Percentiles rank a stretch among this genome's conserved stretches.
These are phyloP conservation scores for Talaromyces sp. DNA, from an alignment of 2,329 filamentous ascomycete species.

Conservation along the genomic window DNA sequence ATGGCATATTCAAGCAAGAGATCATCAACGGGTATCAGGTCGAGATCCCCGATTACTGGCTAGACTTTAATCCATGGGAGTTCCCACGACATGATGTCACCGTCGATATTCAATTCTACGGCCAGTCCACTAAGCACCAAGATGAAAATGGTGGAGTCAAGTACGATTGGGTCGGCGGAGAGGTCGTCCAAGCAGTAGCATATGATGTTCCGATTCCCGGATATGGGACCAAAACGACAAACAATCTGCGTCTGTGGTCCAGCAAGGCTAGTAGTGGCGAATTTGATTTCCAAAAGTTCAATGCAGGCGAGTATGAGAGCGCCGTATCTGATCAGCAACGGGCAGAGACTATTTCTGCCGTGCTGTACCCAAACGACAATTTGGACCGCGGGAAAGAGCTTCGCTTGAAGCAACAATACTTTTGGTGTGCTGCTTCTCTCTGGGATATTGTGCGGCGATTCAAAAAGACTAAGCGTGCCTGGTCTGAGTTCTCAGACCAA, in stretches of 20 bases:
- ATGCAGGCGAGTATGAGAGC: slow-evolving; percentile 94
- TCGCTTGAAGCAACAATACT: slow-evolving; percentile 97
- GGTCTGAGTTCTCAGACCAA: slow-evolving; percentile 89
- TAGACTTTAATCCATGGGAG: slow-evolving; percentile 99
- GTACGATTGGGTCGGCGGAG: slow-evolving; percentile 83
- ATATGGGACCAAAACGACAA: slow-evolving; percentile 82
- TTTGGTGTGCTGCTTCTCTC: slow-evolving; percentile 96
- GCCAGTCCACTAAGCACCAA: slow-evolving; percentile 67
- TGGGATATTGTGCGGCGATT: slow-evolving; percentile 95
- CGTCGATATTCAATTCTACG: slow-evolving; percentile 96
- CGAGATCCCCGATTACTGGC: slow-evolving; percentile 97
- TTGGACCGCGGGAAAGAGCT: slow-evolving; percentile 95
- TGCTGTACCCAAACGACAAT: slow-evolving; percentile 96
- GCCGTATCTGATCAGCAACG: slow-evolving; percentile 97
- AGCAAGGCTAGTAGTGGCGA: slow-evolving; percentile 96
- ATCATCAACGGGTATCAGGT: slow-evolving; percentile 98
- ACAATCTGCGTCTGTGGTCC: slow-evolving; percentile 95
- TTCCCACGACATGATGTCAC: slow-evolving; percentile 93
- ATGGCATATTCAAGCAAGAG: slow-evolving; percentile 99
- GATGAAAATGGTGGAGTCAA: slow-evolving; percentile 72
- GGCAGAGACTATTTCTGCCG: slow-evolving; percentile 97
- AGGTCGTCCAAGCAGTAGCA: slow-evolving; percentile 85
- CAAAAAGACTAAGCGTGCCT: slow-evolving; percentile 91
- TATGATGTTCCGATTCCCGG: slow-evolving; percentile 92
- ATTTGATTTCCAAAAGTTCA: slow-evolving; percentile 99